Base-by-base conservation (phyloP, 73 alveolate species). In the Uronychia setigera region DNA sequence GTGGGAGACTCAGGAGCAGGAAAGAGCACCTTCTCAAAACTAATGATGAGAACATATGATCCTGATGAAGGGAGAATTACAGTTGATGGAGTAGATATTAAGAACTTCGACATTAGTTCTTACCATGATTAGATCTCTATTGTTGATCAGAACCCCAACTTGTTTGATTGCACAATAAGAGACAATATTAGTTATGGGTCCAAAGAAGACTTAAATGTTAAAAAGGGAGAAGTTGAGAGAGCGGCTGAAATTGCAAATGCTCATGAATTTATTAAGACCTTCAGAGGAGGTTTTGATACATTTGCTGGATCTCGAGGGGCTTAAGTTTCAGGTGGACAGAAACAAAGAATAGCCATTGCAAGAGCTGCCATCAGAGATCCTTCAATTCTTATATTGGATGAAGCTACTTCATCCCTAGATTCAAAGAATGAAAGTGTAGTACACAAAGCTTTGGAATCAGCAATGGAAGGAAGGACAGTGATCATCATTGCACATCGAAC, bases 1-100 rank as follows among this genome's bases (percentile, higher is more conserved):
- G 98, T 96, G 13, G 99, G 99, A 9, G 93, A 90, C 46, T 88
- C 96, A 27, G 99, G 98, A n/a, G 80, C 94, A 57, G 98, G 98
- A 0, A 95, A 95, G 79, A 84, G 95, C 14, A 93, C 98, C 0
- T 81, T 94, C 26, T 86, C 94, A 79, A 86, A 84, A 81, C 80
- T 95, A 77, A 32, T 95, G 67, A 87, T 88, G 91, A 93, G 99
- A 89, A 89, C 93, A 78, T 94, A 94, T 77, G 96, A 94, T 32
- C 88, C 90, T 9, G 74, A 84, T 81, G 77, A 91, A 83, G 99
- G 99, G 67, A 67, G 59, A 29, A 94, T 95, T 32, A 59, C 78
- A n/a, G 85, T 95, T 46, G 97, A 95, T 83, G 97, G 94, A 28
- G 82, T 88, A 0, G 94, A 95, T 85, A 93, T 95, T 33, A 92